These are phyloP conservation scores for Amanita rimosa DNA, from an alignment of 768 basidiomycete genomes.

Conservation along the genomic window DNA sequence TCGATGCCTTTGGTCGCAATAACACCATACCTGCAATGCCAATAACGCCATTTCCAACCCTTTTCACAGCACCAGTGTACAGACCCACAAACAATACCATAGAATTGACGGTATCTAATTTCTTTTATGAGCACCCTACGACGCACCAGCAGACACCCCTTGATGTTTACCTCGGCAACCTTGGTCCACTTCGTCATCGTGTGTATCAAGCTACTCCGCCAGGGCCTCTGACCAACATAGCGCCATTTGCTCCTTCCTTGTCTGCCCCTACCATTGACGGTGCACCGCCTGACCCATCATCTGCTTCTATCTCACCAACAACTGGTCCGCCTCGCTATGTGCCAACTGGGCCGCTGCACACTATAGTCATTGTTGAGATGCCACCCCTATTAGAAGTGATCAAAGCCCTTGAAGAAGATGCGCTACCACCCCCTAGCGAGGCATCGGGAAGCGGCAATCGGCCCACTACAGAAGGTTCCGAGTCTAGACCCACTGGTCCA, in stretches of 20 bases:
- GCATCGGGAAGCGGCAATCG: conserved; percentile 25
- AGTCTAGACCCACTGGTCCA: conserved; percentile 12
- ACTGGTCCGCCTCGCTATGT: conserved; percentile 37
- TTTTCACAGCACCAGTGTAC: conserved; percentile 73
- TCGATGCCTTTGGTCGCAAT: conserved; percentile 79
- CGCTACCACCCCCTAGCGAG: conserved; percentile 31
- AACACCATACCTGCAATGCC: conserved; percentile 65
- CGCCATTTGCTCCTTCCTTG: conserved; percentile 43
- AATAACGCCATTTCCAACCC: conserved; percentile 84
- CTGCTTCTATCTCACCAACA: conserved; percentile 17
- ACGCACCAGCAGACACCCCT: conserved; percentile 57
- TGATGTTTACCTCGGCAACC: conserved; percentile 81
- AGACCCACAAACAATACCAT: conserved; percentile 61
- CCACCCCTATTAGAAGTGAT: conserved; percentile 68
- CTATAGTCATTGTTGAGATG: conserved; percentile 79
- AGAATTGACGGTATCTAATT: conserved; percentile 80
- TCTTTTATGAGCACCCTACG: conserved; percentile 71
- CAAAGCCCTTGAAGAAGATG: conserved; percentile 68
- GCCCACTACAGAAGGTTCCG: conserved; percentile 17
- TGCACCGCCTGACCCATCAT: conserved; percentile 15
- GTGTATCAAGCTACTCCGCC: conserved; percentile 66
- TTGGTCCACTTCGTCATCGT: conserved; percentile 75
- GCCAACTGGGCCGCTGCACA: conserved; percentile 48
- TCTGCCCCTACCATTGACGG: conserved; percentile 23
- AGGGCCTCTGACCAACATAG: conserved; percentile 53